Percentiles rank a stretch among this genome's conserved stretches.
Evolutionary conservation across 1,284 basidiomycete genomes (phyloP).

Genomic region (Cutaneotrichosporon mucoides): DNA sequence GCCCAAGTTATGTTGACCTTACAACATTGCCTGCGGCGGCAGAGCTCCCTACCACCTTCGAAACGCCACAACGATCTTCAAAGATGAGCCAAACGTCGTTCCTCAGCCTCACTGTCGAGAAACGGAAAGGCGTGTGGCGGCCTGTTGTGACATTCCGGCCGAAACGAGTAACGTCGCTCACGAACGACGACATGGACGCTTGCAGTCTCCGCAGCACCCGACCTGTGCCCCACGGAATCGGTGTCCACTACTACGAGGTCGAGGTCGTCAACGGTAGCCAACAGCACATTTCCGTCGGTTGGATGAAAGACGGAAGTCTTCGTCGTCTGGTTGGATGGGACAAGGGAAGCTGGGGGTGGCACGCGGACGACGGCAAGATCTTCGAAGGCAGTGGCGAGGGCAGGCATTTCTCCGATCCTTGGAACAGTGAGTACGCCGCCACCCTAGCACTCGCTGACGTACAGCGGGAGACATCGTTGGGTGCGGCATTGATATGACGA

Average conservation of each 20-base stretch:
- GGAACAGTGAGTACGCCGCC: constrained; percentile 29
- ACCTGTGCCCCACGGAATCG: constrained; percentile 73
- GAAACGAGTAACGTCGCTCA: constrained; percentile 48
- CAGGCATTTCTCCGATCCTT: constrained; percentile 62
- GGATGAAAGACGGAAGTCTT: constrained; percentile 59
- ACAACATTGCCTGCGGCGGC: constrained; percentile 15
- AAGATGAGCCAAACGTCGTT: constrained; percentile 5
- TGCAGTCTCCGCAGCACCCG: constrained; percentile 69
- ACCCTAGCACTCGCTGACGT: background rate
- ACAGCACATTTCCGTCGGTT: constrained; percentile 81
- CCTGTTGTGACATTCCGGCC: constrained; percentile 34
- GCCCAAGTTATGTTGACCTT: constrained; percentile 52
- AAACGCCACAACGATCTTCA: background rate
- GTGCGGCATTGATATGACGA: constrained; percentile 82
- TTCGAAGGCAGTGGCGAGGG: constrained; percentile 71
- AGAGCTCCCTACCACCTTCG: constrained; percentile 9
- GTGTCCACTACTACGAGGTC: constrained; percentile 87
- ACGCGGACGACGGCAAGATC: constrained; percentile 81
- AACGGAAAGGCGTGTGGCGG: constrained; percentile 3
- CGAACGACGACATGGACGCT: constrained; percentile 62
- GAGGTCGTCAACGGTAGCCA: constrained; percentile 57
- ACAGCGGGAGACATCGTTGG: constrained; percentile 78
- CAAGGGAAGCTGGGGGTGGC: constrained; percentile 83
- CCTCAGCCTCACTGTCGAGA: constrained; percentile 7
- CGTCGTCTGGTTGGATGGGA: constrained; percentile 86